These are phyloP conservation scores for Tillandsia fasciculata DNA, from an alignment of 176 grass and related monocot species.

Conservation along the genomic window DNA sequence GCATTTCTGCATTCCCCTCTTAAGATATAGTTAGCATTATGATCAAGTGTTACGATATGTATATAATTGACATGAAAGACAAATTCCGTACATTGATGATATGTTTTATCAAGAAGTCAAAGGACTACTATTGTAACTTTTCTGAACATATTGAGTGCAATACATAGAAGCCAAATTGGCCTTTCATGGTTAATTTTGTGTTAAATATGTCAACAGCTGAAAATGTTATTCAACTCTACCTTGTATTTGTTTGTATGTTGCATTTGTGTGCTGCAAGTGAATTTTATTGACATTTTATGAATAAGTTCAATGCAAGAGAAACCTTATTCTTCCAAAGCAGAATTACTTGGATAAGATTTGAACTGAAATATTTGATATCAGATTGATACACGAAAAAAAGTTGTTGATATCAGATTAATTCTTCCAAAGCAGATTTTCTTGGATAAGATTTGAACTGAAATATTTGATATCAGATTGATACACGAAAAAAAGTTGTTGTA, in stretches of 20 bases:
- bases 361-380: not conserved
- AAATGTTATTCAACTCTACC: not conserved
- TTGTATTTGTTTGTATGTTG: not conserved
- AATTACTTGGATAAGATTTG: not conserved
- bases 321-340: not conserved
- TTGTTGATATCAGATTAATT: not conserved
- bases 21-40: no score
- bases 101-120: no score
- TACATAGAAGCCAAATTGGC: no score
- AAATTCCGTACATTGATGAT: no score
- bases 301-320: not conserved
- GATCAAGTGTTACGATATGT: no score
- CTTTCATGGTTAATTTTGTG: not conserved
- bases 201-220: not conserved
- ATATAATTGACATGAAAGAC: no score
- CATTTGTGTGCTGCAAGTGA: not conserved
- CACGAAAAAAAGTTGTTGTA: no score
- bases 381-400: no score
- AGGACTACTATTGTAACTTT: no score
- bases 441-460: not conserved
- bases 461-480: not conserved
- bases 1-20: no score
- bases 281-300: not conserved
- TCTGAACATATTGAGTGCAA: no score
- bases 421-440: not conserved